These are phyloP conservation scores for Spathaspora passalidarum DNA, from an alignment of 805 yeast genomes.

Conservation along the genomic window DNA sequence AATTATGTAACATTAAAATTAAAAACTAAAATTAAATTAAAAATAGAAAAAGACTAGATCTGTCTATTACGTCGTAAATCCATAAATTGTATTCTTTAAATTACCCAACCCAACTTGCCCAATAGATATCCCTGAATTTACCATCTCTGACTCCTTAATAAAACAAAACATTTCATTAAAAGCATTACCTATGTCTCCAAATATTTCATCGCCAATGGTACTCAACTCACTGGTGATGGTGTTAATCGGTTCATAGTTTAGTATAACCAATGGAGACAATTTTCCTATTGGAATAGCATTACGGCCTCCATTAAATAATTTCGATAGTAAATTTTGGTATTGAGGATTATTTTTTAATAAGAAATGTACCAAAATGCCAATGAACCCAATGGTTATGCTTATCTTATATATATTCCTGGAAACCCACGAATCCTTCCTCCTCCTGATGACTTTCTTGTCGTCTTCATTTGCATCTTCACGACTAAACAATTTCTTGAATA, in stretches of 20 bases:
- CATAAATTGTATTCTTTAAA: conserved; percentile 26
- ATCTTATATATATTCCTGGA: conserved; percentile 25
- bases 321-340: background rate
- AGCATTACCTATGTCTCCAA: conserved; percentile 10
- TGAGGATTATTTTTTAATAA: conserved; percentile 23
- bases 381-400: conserved; percentile 37
- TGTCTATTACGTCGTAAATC: conserved; percentile 10
- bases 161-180: conserved; percentile 11
- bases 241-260: conserved; percentile 9
- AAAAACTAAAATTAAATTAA: background rate
- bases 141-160: conserved; percentile 17
- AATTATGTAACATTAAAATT: conserved; percentile 1
- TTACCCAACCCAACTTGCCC: conserved; percentile 36
- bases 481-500: conserved; percentile 27
- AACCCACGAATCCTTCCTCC: conserved; percentile 12
- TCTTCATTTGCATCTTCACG: conserved; percentile 9
- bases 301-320: background rate
- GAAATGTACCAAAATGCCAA: conserved; percentile 37
- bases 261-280: conserved; percentile 1
- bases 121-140: conserved; percentile 16
- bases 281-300: conserved; percentile 4
- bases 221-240: conserved; percentile 7
- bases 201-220: conserved; percentile 8
- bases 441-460: conserved; percentile 8
- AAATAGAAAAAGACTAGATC: conserved; percentile 1